Conservation (phyloP, 306 rosid genomes). For the Mimosa bimucronata region DNA sequence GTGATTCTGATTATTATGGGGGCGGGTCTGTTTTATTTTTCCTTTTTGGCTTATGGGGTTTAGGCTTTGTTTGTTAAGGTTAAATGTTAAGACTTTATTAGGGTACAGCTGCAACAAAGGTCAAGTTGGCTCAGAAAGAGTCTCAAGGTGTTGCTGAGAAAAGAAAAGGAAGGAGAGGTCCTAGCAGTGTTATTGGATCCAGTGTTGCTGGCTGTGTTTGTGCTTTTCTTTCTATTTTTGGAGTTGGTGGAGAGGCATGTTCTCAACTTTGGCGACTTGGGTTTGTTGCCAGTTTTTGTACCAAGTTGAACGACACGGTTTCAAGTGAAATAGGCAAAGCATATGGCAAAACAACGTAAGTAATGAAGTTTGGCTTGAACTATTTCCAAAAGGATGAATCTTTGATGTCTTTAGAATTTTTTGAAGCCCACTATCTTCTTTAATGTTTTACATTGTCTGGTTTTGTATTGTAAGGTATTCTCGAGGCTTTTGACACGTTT, state of each 20-base stretch:
- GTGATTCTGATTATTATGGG: conserved; percentile 19
- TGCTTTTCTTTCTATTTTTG: conserved; percentile 70
- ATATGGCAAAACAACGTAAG: conserved; percentile 91
- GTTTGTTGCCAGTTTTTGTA: conserved; percentile 94
- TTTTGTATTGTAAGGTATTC: neutral
- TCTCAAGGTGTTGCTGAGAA: conserved; percentile 96
- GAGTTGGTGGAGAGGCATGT: conserved; percentile 72
- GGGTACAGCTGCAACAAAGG: conserved; percentile 96
- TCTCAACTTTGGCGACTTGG: conserved; percentile 83
- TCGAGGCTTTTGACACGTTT: neutral
- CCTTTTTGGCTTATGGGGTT: conserved; percentile 22
- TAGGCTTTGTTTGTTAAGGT: conserved; percentile 33
- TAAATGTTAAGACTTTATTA: conserved; percentile 45
- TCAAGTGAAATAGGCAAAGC: conserved; percentile 99
- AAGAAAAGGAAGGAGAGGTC: conserved; percentile 96
- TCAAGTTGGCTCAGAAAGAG: conserved; percentile 88
- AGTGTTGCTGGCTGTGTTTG: conserved; percentile 96
- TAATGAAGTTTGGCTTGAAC: conserved; percentile 15
- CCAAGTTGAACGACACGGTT: conserved; percentile 94
- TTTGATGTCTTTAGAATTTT: neutral
- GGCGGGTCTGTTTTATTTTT: neutral
- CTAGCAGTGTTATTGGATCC: conserved; percentile 92
- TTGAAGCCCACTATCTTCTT: neutral
- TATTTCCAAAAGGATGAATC: neutral
- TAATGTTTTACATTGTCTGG: neutral